Evolutionary conservation across 192 early-diverging fungal species (phyloP).

Genomic region (Coemansia biformis): DNA sequence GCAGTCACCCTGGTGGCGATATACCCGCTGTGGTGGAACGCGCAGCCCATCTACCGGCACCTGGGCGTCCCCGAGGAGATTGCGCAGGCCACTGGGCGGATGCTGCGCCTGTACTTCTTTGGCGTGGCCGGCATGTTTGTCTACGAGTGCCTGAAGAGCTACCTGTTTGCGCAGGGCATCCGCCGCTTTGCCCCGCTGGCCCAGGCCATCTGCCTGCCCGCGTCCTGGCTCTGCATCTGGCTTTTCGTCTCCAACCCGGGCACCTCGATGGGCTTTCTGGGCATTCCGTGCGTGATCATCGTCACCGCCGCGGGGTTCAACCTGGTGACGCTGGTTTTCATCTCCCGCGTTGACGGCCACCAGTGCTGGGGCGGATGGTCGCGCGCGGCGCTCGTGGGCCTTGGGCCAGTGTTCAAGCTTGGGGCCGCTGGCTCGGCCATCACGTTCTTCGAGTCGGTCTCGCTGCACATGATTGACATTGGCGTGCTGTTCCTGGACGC

Average conservation of each 20-base stretch:
- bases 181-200: slow-evolving; percentile 74
- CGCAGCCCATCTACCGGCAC: slow-evolving; percentile 19
- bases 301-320: slow-evolving; percentile 53
- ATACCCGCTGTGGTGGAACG: slow-evolving; percentile 56
- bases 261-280: slow-evolving; percentile 59
- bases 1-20: slow-evolving; percentile 59
- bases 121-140: slow-evolving; percentile 66
- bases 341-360: slow-evolving; percentile 54
- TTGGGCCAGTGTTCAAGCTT: slow-evolving; percentile 60
- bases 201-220: slow-evolving; percentile 61
- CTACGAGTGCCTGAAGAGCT: slow-evolving; percentile 81
- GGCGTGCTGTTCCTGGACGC: slow-evolving; percentile 75
- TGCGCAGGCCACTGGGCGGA: slow-evolving; percentile 59
- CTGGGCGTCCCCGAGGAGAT: slow-evolving; percentile 57
- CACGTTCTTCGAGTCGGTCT: slow-evolving; percentile 73
- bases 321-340: slow-evolving; percentile 51
- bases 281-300: slow-evolving; percentile 63
- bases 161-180: slow-evolving; percentile 84
- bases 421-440: slow-evolving; percentile 76
- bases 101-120: slow-evolving; percentile 61
- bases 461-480: slow-evolving; percentile 68
- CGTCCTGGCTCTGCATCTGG: slow-evolving; percentile 73
- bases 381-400: slow-evolving; percentile 57
- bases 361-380: slow-evolving; percentile 89
- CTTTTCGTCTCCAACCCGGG: slow-evolving; percentile 57